phyloP scores from a whole-genome alignment of 352 stramenopile species.

The Pythium scleroteichum region DNA sequence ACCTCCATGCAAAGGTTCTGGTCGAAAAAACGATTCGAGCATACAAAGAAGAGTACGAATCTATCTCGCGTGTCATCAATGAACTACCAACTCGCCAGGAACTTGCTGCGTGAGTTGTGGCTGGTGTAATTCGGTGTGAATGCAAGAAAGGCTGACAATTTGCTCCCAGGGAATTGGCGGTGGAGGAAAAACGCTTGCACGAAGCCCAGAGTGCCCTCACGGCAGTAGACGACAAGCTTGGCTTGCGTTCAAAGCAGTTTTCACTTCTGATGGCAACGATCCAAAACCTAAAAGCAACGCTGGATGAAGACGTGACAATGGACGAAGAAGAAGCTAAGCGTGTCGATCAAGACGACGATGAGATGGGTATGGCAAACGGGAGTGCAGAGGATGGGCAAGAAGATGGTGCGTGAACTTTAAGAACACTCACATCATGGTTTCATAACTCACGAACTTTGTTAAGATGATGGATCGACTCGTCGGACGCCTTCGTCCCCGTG shows the following conservation, averaged over 20 bases:
- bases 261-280: constrained; percentile 81
- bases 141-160: not conserved
- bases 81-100: constrained; percentile 67
- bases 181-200: constrained; percentile 56
- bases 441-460: not conserved
- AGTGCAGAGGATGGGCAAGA: constrained; percentile 13
- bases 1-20: constrained; percentile 75
- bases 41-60: constrained; percentile 91
- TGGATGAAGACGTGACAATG: constrained; percentile 70
- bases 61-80: constrained; percentile 81
- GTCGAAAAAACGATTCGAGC: constrained; percentile 72
- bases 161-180: constrained; percentile 44
- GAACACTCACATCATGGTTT: not conserved
- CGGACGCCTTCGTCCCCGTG: constrained; percentile 17
- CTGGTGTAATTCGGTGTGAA: not conserved
- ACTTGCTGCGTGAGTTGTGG: constrained; percentile 45
- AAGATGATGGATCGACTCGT: constrained; percentile 19
- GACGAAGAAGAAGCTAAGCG: constrained; percentile 56
- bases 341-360: constrained; percentile 55
- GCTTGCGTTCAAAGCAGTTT: constrained; percentile 79
- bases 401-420: constrained; percentile 14
- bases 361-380: constrained; percentile 54
- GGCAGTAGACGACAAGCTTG: constrained; percentile 59
- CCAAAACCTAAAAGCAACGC: constrained; percentile 78
- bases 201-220: constrained; percentile 60